phyloP scores from a whole-genome alignment of 176 grass and related monocot species.

The Chloris gayana region DNA sequence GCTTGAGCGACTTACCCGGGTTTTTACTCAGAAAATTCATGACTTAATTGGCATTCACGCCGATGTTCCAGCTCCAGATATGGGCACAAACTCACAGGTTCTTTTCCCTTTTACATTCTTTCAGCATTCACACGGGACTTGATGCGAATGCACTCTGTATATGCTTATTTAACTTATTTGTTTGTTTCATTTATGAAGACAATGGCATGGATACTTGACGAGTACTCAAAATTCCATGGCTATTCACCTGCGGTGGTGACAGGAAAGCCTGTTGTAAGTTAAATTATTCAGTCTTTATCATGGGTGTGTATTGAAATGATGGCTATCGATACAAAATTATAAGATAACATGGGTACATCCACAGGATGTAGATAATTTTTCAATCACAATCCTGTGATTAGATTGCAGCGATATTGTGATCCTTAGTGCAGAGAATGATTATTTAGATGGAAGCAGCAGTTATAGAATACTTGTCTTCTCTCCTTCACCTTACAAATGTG shows the following conservation, averaged over 20 bases:
- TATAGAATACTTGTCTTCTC: not conserved
- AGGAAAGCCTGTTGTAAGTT: constrained; percentile 94
- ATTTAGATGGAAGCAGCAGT: not conserved
- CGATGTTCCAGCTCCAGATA: constrained; percentile 92
- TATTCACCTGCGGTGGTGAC: constrained; percentile 95
- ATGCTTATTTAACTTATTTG: constrained; percentile 11
- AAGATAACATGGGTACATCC: constrained; percentile 8
- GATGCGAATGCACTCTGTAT: not conserved
- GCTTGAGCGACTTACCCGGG: constrained; percentile 80
- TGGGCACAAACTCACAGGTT: constrained; percentile 94
- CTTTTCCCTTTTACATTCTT: constrained; percentile 16
- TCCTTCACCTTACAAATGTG: not conserved
- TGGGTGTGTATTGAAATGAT: constrained; percentile 1
- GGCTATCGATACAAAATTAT: not conserved
- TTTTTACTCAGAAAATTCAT: constrained; percentile 97
- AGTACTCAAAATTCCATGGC: constrained; percentile 95
- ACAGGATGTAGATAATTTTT: not conserved
- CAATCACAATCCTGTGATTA: constrained; percentile 1
- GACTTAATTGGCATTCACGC: constrained; percentile 93
- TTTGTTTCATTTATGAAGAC: constrained; percentile 49
- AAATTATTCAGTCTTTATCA: not conserved
- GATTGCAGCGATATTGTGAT: not conserved
- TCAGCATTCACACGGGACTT: not conserved
- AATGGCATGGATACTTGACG: constrained; percentile 97
- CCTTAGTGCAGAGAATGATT: not conserved